These are phyloP conservation scores for Citrus inodora DNA, from an alignment of 345 rosid genomes.

Conservation along the genomic window DNA sequence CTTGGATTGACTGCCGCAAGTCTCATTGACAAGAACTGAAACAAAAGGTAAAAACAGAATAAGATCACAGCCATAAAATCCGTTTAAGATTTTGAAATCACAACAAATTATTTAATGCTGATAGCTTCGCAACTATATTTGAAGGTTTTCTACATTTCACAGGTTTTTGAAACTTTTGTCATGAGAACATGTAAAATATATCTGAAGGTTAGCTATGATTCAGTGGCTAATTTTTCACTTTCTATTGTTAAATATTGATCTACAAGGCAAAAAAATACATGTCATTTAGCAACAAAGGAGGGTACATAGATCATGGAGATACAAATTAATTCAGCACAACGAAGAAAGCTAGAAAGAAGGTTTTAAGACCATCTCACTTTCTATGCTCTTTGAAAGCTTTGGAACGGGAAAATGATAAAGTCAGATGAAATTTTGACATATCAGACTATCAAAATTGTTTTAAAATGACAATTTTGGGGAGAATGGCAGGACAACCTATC, in stretches of 20 bases:
- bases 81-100: neutral
- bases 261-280: neutral
- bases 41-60: slow-evolving; percentile 20
- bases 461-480: neutral
- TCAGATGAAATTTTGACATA: neutral
- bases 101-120: neutral
- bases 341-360: neutral
- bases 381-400: neutral
- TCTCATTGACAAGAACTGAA: slow-evolving; percentile 93
- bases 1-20: slow-evolving; percentile 86
- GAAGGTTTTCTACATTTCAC: neutral
- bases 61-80: slow-evolving; percentile 8
- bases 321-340: neutral
- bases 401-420: neutral
- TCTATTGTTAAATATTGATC: neutral
- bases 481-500: neutral
- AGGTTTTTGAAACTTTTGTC: neutral
- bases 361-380: neutral
- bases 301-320: neutral
- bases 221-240: neutral
- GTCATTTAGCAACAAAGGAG: neutral
- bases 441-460: neutral
- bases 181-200: neutral
- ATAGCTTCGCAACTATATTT: neutral
- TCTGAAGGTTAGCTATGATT: neutral